Evolutionary conservation across 345 rosid genomes (phyloP), one percentile per base, ranked within the genome.

Genomic region (Populus nigra): DNA sequence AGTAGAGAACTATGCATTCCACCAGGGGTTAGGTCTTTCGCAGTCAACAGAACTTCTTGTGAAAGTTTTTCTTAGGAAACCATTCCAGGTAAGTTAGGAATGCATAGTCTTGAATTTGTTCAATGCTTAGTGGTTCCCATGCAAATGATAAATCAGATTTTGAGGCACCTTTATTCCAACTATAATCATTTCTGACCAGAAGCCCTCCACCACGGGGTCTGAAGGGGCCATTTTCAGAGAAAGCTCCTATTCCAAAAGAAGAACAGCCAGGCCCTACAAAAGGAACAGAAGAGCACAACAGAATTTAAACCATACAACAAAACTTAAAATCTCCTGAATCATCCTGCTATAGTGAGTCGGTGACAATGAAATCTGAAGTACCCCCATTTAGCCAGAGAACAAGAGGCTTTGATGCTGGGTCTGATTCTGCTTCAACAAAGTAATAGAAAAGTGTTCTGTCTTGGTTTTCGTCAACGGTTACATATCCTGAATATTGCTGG

Each of bases 371-470:
- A 4, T 29, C 61, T 29, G 18, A 29, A 35, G 22, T 18, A 12
- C 75, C 75, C 61, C 75, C 67, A 73, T 73, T 73, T 9, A 57
- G 66, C 75, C 75, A 73, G 66, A 73, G 49, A 73, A 73, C 75
- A 9, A 72, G 41, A 55, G 67, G 75, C 33, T 57, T 73, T 22
- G 50, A 73, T 22, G 65, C 50, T 57, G 67, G 67, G 25, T 73
- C 33, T 7, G 33, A 29, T 55, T 73, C 67, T 73, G 75, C 75
- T 53, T 73, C 75, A 22, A 36, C 50, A 7, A 73, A 23, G 33
- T 73, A 73, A 73, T 57, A 73, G 62, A 73, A 73, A 35, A 73
- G 66, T 22, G 49, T 7, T 38, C 50, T 73, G 3, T 73, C 0
- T n/a, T 73, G 62, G 18, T 35, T 35, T n/a, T 49, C 74, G 18